Evolutionary conservation across 1,284 basidiomycete genomes (phyloP).

Genomic region (Rhodotorula sp.): DNA sequence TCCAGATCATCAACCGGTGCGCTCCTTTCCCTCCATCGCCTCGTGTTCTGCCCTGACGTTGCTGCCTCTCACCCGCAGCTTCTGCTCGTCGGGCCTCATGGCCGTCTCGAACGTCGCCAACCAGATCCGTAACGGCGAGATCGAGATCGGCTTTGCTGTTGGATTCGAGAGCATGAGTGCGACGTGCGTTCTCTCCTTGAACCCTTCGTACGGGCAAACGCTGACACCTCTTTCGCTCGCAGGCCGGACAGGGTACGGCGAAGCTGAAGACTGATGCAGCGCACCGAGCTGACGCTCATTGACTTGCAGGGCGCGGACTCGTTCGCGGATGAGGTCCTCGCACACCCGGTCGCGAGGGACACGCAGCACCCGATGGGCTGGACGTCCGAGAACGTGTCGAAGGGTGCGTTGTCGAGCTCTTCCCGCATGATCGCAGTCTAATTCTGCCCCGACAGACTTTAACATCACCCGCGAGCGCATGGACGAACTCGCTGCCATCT

Average conservation of each 20-base stretch:
- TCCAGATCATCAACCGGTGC: conserved; percentile 74
- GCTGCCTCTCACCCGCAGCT: conserved; percentile 55
- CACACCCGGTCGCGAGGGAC: conserved; percentile 60
- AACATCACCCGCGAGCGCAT: conserved; percentile 77
- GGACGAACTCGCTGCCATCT: conserved; percentile 77
- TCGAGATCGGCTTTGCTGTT: conserved; percentile 78
- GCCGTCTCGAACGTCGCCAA: conserved; percentile 66
- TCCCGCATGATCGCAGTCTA: too few relatives aligned
- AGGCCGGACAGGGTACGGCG: conserved; percentile 4
- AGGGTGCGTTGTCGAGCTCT: conserved; percentile 55
- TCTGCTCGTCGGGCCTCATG: conserved; percentile 51
- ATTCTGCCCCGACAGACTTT: conserved; percentile 57
- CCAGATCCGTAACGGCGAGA: conserved; percentile 76
- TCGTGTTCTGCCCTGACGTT: conserved; percentile 57
- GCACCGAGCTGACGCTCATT: background rate
- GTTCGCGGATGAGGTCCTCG: conserved; percentile 63
- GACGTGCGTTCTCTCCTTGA: conserved; percentile 35
- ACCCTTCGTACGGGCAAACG: too few relatives aligned
- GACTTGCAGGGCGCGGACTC: conserved; percentile 56
- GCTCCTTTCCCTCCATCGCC: conserved; percentile 1
- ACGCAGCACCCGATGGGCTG: conserved; percentile 76
- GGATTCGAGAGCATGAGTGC: conserved; percentile 77
- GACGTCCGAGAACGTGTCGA: conserved; percentile 62
- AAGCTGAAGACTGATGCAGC: too few relatives aligned
- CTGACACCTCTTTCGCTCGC: background rate